These are phyloP conservation scores for Casuarina cunninghamiana DNA, from an alignment of 306 rosid species.

Conservation along the genomic window DNA sequence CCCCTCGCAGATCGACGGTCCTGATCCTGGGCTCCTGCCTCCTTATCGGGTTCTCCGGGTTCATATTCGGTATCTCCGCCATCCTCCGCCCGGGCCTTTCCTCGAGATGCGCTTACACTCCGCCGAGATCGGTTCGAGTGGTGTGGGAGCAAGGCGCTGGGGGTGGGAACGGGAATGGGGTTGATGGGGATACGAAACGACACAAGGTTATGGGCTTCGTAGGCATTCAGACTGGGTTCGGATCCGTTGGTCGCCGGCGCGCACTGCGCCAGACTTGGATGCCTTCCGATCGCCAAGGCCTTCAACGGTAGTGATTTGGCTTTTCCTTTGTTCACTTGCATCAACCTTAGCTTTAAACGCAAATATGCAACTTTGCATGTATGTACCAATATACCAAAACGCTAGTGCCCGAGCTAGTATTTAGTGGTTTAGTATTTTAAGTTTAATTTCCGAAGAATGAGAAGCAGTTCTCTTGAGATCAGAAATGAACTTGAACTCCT, in stretches of 20 bases:
- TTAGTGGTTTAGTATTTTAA: background rate
- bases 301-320: constrained; percentile 57
- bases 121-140: constrained; percentile 66
- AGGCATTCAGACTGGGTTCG: constrained; percentile 85
- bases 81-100: constrained; percentile 33
- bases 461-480: background rate
- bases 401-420: background rate
- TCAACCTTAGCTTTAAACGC: background rate
- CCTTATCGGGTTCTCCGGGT: constrained; percentile 46
- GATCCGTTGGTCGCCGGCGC: constrained; percentile 69
- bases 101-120: constrained; percentile 27
- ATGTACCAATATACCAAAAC: background rate
- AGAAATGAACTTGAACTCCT: background rate
- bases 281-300: constrained; percentile 80
- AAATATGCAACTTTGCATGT: background rate
- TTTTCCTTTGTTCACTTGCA: background rate
- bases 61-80: constrained; percentile 45
- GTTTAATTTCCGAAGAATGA: background rate
- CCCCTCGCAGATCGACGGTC: constrained; percentile 51
- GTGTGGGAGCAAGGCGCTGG: constrained; percentile 62
- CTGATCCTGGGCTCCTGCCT: constrained; percentile 37
- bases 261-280: constrained; percentile 90
- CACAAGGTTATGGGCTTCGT: constrained; percentile 89
- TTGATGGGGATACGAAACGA: constrained; percentile 28
- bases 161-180: background rate